phyloP scores from a whole-genome alignment of 768 basidiomycete species.

The Russula olivacea region DNA sequence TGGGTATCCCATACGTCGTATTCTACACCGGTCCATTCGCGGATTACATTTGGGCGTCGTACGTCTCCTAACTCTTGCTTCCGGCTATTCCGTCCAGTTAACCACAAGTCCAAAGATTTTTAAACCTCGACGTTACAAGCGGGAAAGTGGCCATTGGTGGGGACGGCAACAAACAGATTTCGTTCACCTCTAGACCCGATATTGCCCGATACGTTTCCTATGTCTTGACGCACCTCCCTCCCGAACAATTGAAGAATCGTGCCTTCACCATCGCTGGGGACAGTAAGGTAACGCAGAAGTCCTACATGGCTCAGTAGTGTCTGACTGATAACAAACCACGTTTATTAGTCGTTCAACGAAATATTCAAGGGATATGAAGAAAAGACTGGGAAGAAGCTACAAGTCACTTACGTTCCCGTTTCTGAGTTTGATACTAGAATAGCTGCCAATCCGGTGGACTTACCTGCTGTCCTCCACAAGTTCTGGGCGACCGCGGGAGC shows the following conservation, averaged over 20 bases:
- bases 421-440: conserved; percentile 17
- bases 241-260: conserved; percentile 12
- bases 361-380: conserved; percentile 21
- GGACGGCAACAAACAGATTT: conserved; percentile 23
- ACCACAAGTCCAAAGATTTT: not conserved
- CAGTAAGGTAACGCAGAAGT: conserved; percentile 12
- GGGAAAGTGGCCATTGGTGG: conserved; percentile 22
- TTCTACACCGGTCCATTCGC: conserved; percentile 25
- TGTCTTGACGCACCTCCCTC: conserved; percentile 20
- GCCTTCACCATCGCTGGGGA: conserved; percentile 14
- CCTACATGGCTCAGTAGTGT: not conserved
- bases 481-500: conserved; percentile 11
- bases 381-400: conserved; percentile 23
- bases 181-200: conserved; percentile 23
- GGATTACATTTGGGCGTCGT: conserved; percentile 14
- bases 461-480: not conserved
- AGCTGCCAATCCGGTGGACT: conserved; percentile 16
- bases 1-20: conserved; percentile 20
- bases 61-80: not conserved
- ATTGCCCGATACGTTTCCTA: conserved; percentile 23
- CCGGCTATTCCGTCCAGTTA: not conserved
- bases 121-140: conserved; percentile 12
- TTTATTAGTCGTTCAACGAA: conserved; percentile 23
- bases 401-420: conserved; percentile 20
- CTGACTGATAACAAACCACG: not conserved